These are phyloP conservation scores for Elasticomyces elasticus DNA, from an alignment of 495 filamentous ascomycete genomes.

Conservation along the genomic window DNA sequence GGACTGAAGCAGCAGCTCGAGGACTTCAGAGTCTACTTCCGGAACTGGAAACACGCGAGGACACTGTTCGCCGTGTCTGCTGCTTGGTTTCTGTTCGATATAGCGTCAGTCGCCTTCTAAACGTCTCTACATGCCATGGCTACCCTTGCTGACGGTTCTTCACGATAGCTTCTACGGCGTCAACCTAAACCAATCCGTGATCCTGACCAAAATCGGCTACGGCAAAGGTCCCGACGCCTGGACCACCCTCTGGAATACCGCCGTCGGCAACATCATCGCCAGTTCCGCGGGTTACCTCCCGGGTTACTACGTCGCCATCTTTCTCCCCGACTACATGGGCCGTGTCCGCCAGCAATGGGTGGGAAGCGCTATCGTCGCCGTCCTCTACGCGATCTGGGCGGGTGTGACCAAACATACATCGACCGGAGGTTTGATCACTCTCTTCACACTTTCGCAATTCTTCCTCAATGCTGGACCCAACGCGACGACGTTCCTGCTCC, in stretches of 20 bases:
- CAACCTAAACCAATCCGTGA: constrained; percentile 35
- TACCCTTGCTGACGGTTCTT: no score
- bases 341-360: constrained; percentile 29
- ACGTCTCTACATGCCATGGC: no score
- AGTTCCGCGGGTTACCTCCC: constrained; percentile 32
- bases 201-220: constrained; percentile 29
- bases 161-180: constrained; percentile 36
- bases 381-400: constrained; percentile 32
- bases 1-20: constrained; percentile 15
- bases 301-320: constrained; percentile 33
- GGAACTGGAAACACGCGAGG: constrained; percentile 22
- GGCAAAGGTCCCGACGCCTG: constrained; percentile 29
- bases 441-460: constrained; percentile 28
- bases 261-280: constrained; percentile 33
- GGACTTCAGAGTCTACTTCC: constrained; percentile 25
- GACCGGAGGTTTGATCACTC: constrained; percentile 29
- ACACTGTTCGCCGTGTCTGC: constrained; percentile 18
- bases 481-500: constrained; percentile 26
- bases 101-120: neutral
- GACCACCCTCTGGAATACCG: constrained; percentile 28
- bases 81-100: constrained; percentile 21
- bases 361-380: constrained; percentile 23
- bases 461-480: constrained; percentile 30
- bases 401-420: constrained; percentile 27
- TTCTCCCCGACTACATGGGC: constrained; percentile 30